Percentiles rank a stretch among this genome's conserved stretches.
These are phyloP conservation scores for Crithidia sp. DNA, from an alignment of 208 protist species.

Conservation along the genomic window DNA sequence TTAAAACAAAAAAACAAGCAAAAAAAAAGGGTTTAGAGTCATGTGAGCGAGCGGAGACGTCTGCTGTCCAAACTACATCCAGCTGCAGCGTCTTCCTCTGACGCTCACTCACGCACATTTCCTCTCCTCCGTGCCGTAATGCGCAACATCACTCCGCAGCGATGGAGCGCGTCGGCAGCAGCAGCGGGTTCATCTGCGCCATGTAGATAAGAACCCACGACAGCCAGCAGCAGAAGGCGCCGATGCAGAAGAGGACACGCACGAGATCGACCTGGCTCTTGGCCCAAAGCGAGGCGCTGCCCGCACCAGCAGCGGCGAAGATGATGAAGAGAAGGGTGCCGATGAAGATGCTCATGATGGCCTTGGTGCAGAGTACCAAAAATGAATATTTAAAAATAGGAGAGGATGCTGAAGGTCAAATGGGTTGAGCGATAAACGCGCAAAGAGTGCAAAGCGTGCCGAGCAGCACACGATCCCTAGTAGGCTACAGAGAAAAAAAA, in stretches of 20 bases:
- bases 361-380: not conserved
- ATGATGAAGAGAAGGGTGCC: conserved; percentile 79
- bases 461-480: not conserved
- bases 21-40: not conserved
- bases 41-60: too few species aligned
- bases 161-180: conserved; percentile 88
- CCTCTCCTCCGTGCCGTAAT: not conserved
- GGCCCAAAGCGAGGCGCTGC: conserved; percentile 78
- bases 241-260: conserved; percentile 67
- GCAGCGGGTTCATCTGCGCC: conserved; percentile 91
- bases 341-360: conserved; percentile 67
- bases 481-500: not conserved
- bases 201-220: conserved; percentile 94
- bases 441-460: too few species aligned
- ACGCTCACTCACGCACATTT: not conserved
- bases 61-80: too few species aligned
- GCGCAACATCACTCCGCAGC: conserved; percentile 52
- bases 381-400: not conserved
- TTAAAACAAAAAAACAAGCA: not conserved
- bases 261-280: conserved; percentile 86
- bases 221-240: conserved; percentile 92
- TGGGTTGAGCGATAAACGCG: too few species aligned
- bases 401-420: not conserved
- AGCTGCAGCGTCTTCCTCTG: too few species aligned
- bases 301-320: conserved; percentile 53